Evolutionary conservation across 2,329 filamentous ascomycete genomes (phyloP).

Genomic region (Beauveria brongniartii): DNA sequence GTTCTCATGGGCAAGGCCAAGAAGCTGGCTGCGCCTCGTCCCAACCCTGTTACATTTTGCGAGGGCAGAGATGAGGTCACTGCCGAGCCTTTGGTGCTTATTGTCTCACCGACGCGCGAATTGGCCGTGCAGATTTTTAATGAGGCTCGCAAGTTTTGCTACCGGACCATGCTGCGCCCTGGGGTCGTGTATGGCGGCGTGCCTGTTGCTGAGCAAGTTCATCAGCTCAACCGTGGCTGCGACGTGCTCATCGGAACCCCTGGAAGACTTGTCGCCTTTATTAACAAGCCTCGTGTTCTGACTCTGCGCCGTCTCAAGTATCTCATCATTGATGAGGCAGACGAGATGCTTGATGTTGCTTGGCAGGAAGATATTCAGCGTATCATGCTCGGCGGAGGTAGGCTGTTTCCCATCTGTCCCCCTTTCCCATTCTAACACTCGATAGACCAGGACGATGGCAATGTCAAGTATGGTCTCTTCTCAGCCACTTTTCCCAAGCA

Average conservation of each 20-base stretch:
- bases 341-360: constrained; percentile 76
- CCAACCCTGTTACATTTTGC: constrained; percentile 51
- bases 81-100: constrained; percentile 80
- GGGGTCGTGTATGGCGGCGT: constrained; percentile 84
- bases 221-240: constrained; percentile 72
- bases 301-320: constrained; percentile 71
- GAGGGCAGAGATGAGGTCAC: constrained; percentile 42
- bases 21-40: constrained; percentile 72
- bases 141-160: constrained; percentile 85
- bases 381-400: constrained; percentile 76
- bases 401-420: constrained; percentile 22
- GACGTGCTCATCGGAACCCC: constrained; percentile 85
- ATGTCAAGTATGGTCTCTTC: constrained; percentile 71
- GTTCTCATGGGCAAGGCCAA: constrained; percentile 94
- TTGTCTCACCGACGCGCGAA: constrained; percentile 83
- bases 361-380: constrained; percentile 70
- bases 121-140: constrained; percentile 92
- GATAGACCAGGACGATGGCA: constrained; percentile 65
- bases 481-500: constrained; percentile 87
- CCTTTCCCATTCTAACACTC: constrained; percentile 17
- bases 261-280: constrained; percentile 78
- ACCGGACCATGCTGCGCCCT: constrained; percentile 88
- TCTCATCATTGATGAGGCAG: constrained; percentile 85
- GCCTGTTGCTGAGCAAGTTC: constrained; percentile 59
- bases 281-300: constrained; percentile 60